Base-by-base conservation (phyloP, 108 stramenopile genomes). In the Conticribra guillardii region DNA sequence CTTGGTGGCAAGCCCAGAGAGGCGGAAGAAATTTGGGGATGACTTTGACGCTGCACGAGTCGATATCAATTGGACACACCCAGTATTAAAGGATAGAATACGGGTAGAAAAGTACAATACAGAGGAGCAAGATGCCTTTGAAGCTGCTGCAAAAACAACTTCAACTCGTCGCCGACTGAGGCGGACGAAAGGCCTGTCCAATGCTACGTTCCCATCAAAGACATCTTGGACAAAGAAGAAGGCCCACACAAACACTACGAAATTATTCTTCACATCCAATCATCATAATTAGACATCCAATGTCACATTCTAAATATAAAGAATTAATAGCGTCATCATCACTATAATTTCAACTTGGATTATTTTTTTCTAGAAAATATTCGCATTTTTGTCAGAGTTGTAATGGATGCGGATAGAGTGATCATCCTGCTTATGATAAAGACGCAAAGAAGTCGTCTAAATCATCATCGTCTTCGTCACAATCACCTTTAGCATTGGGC, bases 381-480 rank as follows among this genome's bases (percentile, higher is more conserved):
- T n/a, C n/a, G n/a, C 44, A 44, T 44, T 44, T 44, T 44, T 44
- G 44, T 11, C 44, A 44, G 44, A n/a, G n/a, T n/a, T n/a, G n/a
- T n/a, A n/a, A n/a, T n/a, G n/a, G n/a, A n/a, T n/a, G n/a, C n/a
- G n/a, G n/a, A n/a, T n/a, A n/a, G n/a, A n/a, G n/a, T n/a, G n/a
- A n/a, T n/a, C n/a, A n/a, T n/a, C n/a, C n/a, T n/a, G n/a, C n/a
- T 69, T 56, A 81, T 33, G 69, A 71, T 15, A 89, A 52, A 8
- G 88, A 89, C 14, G 81, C 81, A 80, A 89, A 89, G 56, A 89
- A 89, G 45, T 86, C 85, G 68, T 89, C 88, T 49, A 89, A 67
- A 47, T 84, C 88, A 1, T 82, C 87, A 2, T 69, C 75, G 15
- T n/a, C n/a, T n/a, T n/a, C n/a, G n/a, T n/a, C n/a, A n/a, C n/a